Base-by-base conservation (phyloP, 1,284 basidiomycete genomes). In the Cryptococcus wingfieldii region DNA sequence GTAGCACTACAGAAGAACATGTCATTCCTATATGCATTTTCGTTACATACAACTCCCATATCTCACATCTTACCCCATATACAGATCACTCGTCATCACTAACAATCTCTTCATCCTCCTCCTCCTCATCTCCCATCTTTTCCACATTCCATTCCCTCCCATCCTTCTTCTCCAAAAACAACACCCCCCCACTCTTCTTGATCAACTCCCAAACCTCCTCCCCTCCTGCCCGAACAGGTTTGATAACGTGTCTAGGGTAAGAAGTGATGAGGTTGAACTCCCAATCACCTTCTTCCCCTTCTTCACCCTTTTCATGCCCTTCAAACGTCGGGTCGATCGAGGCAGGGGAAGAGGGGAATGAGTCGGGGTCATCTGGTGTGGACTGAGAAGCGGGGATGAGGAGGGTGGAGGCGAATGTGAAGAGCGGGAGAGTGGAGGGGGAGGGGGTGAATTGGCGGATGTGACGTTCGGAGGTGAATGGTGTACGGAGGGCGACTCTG, bases 321-420 rank as follows among this genome's bases (percentile, higher is more conserved):
- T 13, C 31, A n/a, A 7, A 10, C n/a, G 6, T n/a, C 23, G 68
- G 70, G n/a, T 58, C 58, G 58, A 66, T 73, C 1, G 66, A 71
- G n/a, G 28, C 52, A 2, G 76, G 74, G 4, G 74, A 65, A 0
- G 44, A 18, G 2, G 76, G 74, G 5, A 73, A 65, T 1, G 44
- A 16, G 47, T 71, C 66, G 13, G 71, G 68, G 58, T 71, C 71
- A 1, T 53, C 18, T 6, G 53, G 61, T 0, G 64, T 59, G 1
- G 31, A 16, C 18, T 70, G 61, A 2, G 52, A 31, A 0, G 58
- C 46, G 16, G 69, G 64, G 19, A 75, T 69, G 12, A 76, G 61
- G 5, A 73, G 65, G 7, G 75, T 76, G 51, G 76, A 74, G 27
- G 72, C 71, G 55, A 62, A 76, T n/a, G 74, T 58, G 59, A 71